Conservation (phyloP, 2,329 filamentous ascomycete genomes). For the Microcyclosporella mali region DNA sequence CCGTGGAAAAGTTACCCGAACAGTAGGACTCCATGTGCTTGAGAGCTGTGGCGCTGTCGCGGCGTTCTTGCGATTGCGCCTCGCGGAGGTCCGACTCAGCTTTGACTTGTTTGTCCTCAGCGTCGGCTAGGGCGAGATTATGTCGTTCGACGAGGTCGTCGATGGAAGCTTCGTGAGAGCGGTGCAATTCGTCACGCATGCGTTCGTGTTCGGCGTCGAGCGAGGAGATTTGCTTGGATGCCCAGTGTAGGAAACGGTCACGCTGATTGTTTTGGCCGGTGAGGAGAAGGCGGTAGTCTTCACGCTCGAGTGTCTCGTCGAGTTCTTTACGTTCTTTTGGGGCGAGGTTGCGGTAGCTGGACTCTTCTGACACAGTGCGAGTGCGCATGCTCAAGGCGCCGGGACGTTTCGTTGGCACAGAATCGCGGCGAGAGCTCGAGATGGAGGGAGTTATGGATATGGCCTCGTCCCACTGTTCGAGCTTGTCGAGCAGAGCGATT, state of each 20-base stretch:
- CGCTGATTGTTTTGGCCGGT: conserved; percentile 26
- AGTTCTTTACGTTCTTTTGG: conserved; percentile 15
- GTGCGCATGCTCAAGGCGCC: conserved; percentile 4
- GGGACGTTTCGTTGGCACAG: conserved; percentile 5
- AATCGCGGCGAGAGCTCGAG: conserved; percentile 13
- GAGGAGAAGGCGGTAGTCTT: conserved; percentile 25
- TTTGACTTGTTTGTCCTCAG: conserved; percentile 41
- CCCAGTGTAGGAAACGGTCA: conserved; percentile 27
- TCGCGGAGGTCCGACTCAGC: conserved; percentile 39
- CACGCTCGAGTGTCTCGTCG: conserved; percentile 17
- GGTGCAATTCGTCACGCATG: conserved; percentile 13
- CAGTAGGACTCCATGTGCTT: conserved; percentile 47
- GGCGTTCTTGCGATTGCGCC: conserved; percentile 36
- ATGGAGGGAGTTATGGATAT: conserved; percentile 14
- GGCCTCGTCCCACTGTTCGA: conserved; percentile 30
- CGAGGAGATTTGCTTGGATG: conserved; percentile 17
- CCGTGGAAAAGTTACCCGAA: conserved; percentile 30
- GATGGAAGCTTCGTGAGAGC: conserved; percentile 16
- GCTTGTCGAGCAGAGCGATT: conserved; percentile 28
- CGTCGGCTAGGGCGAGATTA: conserved; percentile 33
- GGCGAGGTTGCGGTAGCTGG: conserved; percentile 8
- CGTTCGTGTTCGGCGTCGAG: conserved; percentile 18
- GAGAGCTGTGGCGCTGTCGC: conserved; percentile 40
- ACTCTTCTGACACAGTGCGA: conserved; percentile 17
- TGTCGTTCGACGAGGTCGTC: conserved; percentile 33